Base-by-base conservation (phyloP, 2,329 filamentous ascomycete species). In the Scortechinia acanthostroma region DNA sequence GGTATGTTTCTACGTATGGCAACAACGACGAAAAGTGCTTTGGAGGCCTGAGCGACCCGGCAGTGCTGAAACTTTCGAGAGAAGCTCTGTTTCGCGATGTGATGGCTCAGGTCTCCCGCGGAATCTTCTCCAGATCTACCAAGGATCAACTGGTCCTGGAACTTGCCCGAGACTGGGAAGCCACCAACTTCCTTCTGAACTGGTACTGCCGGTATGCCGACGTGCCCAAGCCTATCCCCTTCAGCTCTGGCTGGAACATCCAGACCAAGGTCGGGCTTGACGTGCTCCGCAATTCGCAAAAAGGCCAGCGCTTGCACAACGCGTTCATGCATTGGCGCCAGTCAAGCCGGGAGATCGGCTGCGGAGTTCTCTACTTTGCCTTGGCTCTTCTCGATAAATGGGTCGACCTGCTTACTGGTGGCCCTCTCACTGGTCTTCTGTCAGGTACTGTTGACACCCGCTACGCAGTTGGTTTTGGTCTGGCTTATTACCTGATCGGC, bases 401-500 rank as follows among this genome's bases (percentile, higher is more conserved):
- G 58, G 50, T 56, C 15, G 49, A 54, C 3, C 50, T 61, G 10
- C 42, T 47, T 13, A 53, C 52, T 14, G 48, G 50, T 20, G 49
- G 45, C 16, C 49, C 50, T 22, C 42, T 50, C 15, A 45, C 47
- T 21, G 49, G 49, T 10, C 48, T 51, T 16, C 51, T 51, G 10
- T 46, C 40, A 17, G 51, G 50, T 14, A 46, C 43, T 43, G 53
- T 47, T 42, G 45, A 45, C 66, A 47, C 59, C 69, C 28, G 67
- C 69, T 51, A 66, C 64, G 3, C 68, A 64, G 66, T 76, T 19
- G 74, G 75, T 2, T 76, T 77, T 49, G 70, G 71, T n/a, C 60
- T 79, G 23, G 71, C 71, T 0, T 79, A 78, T 54, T 79, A 78
- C 50, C 60, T 78, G 16, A 65, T 77, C 20, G 73, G 75, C 21